A percentile compares a stretch with the other conserved stretches of the same genome.
Conservation (phyloP, 2,329 filamentous ascomycete species). For the Scorias spongiosa region DNA sequence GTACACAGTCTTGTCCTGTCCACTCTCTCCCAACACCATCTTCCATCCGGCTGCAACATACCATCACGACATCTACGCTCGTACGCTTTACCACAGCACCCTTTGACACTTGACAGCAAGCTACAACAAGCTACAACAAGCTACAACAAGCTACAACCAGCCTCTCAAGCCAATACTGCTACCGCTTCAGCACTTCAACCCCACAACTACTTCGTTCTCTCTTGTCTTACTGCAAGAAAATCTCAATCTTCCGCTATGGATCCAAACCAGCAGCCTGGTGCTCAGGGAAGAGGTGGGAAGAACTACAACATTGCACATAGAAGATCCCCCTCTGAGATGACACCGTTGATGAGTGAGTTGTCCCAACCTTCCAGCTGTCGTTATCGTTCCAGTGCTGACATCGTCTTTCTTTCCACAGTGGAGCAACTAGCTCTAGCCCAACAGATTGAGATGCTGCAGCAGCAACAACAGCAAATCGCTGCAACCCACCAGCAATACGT, state of each 20-base stretch:
- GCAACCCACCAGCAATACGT: conserved; percentile 95
- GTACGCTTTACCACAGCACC: neutral
- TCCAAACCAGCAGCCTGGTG: neutral
- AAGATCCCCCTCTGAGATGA: conserved; percentile 91
- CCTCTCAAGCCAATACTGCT: too few relatives aligned
- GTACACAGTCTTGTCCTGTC: too few relatives aligned
- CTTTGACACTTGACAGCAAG: neutral
- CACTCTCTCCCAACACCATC: conserved; percentile 1
- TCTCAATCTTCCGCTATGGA: neutral
- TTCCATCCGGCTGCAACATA: conserved; percentile 1
- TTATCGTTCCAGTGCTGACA: conserved; percentile 11
- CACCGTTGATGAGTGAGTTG: conserved; percentile 88
- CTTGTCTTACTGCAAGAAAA: too few relatives aligned
- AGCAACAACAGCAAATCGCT: conserved; percentile 95
- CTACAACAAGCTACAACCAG: too few relatives aligned
- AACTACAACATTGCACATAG: conserved; percentile 94
- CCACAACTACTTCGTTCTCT: too few relatives aligned
- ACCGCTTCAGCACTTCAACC: too few relatives aligned
- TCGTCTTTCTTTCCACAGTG: conserved; percentile 51
- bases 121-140: too few relatives aligned
- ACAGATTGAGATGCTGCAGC: conserved; percentile 92
- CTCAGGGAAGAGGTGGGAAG: conserved; percentile 58
- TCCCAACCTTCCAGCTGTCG: neutral
- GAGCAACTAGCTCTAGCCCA: conserved; percentile 96
- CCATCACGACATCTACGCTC: neutral